Conservation (phyloP, 2,329 filamentous ascomycete species). For the Lecanicillium sp. region DNA sequence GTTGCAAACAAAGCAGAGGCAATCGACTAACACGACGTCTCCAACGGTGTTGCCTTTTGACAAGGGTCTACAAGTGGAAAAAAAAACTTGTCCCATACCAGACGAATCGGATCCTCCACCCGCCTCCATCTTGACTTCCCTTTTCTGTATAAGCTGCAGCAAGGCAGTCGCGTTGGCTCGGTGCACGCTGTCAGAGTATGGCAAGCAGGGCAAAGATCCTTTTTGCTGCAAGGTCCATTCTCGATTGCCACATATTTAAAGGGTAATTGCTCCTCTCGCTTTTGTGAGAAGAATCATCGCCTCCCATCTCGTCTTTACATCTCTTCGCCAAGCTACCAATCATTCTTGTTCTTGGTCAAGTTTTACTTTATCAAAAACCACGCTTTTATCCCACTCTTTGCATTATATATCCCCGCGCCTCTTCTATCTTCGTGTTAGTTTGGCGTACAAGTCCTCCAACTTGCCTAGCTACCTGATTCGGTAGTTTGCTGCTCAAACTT, state of each 20-base stretch:
- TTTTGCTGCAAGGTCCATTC: background rate
- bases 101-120: background rate
- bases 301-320: too few species aligned
- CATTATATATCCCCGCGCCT: too few species aligned
- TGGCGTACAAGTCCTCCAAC: too few species aligned
- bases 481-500: too few species aligned
- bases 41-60: background rate
- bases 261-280: background rate
- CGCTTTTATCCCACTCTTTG: too few species aligned
- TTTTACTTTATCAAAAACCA: too few species aligned
- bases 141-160: conserved; percentile 7
- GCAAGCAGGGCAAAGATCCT: background rate
- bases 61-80: conserved; percentile 9
- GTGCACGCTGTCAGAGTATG: conserved; percentile 5
- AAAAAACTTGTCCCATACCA: conserved; percentile 4
- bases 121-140: background rate
- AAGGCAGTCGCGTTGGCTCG: conserved; percentile 10
- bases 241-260: conserved; percentile 6
- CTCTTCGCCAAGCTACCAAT: too few species aligned
- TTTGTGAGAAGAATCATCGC: too few species aligned
- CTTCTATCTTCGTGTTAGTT: too few species aligned
- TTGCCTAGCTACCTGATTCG: too few species aligned
- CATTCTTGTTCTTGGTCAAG: too few species aligned
- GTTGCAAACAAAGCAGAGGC: conserved; percentile 11
- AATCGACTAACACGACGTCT: conserved; percentile 1